phyloP scores from a whole-genome alignment of 169 alveolate genomes.

The Miamiensis avidus region DNA sequence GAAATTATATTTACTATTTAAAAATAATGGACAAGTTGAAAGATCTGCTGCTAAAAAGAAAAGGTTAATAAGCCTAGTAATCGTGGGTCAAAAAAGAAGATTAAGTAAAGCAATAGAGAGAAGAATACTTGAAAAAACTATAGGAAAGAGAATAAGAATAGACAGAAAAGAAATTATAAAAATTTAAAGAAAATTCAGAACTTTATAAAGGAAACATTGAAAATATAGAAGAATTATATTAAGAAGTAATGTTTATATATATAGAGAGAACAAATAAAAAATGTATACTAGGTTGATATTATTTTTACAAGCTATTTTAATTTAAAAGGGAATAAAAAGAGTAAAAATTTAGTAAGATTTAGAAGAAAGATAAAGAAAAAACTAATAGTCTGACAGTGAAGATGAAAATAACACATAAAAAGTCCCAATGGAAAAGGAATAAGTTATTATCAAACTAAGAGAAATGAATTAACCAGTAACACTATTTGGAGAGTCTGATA shows the following conservation, averaged over 20 bases:
- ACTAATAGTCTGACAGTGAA: neutral
- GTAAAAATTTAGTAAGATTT: conserved; percentile 2
- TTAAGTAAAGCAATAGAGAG: conserved; percentile 9
- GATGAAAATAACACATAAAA: conserved; percentile 15
- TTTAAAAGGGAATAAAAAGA: neutral
- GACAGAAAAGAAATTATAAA: conserved; percentile 28
- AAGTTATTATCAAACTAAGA: conserved; percentile 71
- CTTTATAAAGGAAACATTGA: neutral
- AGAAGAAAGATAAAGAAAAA: conserved; percentile 4
- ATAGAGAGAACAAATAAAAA: no score
- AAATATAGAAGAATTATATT: neutral
- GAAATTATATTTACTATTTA: no score
- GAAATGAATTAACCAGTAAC: conserved; percentile 77
- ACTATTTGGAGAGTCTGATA: conserved; percentile 84
- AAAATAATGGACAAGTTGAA: neutral
- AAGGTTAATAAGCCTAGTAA: neutral
- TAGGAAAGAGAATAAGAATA: neutral
- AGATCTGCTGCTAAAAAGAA: neutral
- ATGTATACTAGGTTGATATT: no score
- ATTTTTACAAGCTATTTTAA: no score
- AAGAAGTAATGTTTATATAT: neutral
- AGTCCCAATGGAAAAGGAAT: conserved; percentile 52
- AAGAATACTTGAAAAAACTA: conserved; percentile 1
- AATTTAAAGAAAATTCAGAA: conserved; percentile 16
- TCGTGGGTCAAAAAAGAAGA: conserved; percentile 4